Evolutionary conservation across 306 rosid genomes (phyloP).

Genomic region (Quillaja saponaria): DNA sequence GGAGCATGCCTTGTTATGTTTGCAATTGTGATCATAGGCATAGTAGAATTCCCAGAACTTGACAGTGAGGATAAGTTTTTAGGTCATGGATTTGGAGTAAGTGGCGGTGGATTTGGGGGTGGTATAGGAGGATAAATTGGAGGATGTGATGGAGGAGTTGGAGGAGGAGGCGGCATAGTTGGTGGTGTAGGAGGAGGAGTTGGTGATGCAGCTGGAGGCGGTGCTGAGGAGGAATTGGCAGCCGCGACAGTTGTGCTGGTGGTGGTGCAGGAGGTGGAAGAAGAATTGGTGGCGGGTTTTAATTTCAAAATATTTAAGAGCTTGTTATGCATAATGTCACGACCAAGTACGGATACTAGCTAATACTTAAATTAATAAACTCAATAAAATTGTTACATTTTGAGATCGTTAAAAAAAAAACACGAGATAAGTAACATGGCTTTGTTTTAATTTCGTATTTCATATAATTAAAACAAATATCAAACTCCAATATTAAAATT

Average conservation of each 20-base stretch:
- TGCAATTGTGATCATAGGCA: too few species aligned
- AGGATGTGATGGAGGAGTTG: conserved; percentile 1
- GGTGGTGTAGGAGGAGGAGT: conserved; percentile 7
- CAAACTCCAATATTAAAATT: too few species aligned
- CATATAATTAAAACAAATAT: neutral
- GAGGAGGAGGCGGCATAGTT: neutral
- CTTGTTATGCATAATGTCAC: conserved; percentile 11
- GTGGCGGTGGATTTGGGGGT: conserved; percentile 13
- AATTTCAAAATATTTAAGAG: neutral
- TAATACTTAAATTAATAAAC: neutral
- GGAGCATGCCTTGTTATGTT: too few species aligned
- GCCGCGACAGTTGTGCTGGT: neutral
- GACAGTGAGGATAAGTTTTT: too few species aligned
- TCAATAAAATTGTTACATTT: too few species aligned
- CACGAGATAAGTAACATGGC: neutral
- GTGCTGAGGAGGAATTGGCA: neutral
- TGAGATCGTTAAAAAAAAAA: too few species aligned
- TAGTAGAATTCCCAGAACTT: too few species aligned
- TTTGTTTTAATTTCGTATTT: neutral
- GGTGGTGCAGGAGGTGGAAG: conserved; percentile 26
- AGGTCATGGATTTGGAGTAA: too few species aligned
- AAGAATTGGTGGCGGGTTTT: conserved; percentile 47
- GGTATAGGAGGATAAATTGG: conserved; percentile 17
- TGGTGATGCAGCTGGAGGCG: neutral
- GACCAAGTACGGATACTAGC: neutral